Conservation (phyloP, 306 rosid species). For the Ziziphus jujuba region DNA sequence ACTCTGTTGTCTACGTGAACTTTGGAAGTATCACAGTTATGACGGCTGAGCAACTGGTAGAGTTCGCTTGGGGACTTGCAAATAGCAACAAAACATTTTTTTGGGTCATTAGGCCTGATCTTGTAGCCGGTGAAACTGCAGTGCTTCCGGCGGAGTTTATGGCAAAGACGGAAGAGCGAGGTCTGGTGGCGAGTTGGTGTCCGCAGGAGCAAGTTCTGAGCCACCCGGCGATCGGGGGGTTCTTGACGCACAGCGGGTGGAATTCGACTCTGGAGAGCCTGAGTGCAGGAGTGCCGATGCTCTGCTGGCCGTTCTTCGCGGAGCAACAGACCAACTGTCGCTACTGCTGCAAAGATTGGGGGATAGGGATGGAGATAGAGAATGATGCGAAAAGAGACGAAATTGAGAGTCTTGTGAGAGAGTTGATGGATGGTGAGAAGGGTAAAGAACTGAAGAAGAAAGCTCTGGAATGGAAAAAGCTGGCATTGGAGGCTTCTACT, state of each 20-base stretch:
- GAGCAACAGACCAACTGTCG: slow-evolving; percentile 79
- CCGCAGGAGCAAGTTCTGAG: slow-evolving; percentile 56
- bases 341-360: slow-evolving; percentile 56
- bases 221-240: slow-evolving; percentile 60
- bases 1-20: slow-evolving; percentile 63
- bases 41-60: slow-evolving; percentile 47
- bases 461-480: slow-evolving; percentile 44
- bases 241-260: slow-evolving; percentile 76
- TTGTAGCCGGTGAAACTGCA: slow-evolving; percentile 36
- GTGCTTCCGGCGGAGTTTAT: slow-evolving; percentile 41
- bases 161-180: slow-evolving; percentile 35
- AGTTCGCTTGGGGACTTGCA: slow-evolving; percentile 79
- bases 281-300: slow-evolving; percentile 56
- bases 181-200: slow-evolving; percentile 55
- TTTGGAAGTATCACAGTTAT: slow-evolving; percentile 70
- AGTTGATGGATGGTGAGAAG: slow-evolving; percentile 54
- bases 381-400: slow-evolving; percentile 37
- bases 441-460: slow-evolving; percentile 51
- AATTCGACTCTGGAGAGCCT: slow-evolving; percentile 70
- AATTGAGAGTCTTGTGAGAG: slow-evolving; percentile 47
- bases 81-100: slow-evolving; percentile 43
- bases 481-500: slow-evolving; percentile 33
- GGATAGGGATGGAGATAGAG: slow-evolving; percentile 64
- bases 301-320: slow-evolving; percentile 75
- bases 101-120: slow-evolving; percentile 65